A percentile compares a stretch with the other conserved stretches of the same genome.
phyloP scores from a whole-genome alignment of 2,329 filamentous ascomycete species.

The Pseudocercospora fijiensis region DNA sequence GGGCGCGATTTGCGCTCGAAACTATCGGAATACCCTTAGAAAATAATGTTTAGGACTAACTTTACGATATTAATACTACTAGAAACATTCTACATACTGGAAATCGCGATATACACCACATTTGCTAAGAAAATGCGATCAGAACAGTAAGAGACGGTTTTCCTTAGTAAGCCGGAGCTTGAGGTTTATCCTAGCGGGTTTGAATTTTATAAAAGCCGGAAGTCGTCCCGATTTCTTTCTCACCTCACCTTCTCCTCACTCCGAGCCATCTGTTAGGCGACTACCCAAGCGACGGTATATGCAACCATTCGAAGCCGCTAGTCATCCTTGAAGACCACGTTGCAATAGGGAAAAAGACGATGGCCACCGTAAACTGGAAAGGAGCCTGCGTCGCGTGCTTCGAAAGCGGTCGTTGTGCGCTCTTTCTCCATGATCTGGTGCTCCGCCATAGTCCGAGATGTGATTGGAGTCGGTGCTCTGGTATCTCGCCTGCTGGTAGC shows the following conservation, averaged over 20 bases:
- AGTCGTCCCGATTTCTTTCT: background rate
- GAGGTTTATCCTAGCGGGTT: too few relatives aligned
- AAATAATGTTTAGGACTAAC: too few relatives aligned
- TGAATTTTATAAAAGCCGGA: too few relatives aligned
- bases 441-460: background rate
- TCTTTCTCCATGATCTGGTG: background rate
- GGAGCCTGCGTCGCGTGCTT: background rate
- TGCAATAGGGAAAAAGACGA: background rate
- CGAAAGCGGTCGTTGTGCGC: slow-evolving; percentile 4
- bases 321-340: background rate
- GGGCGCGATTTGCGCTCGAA: too few relatives aligned
- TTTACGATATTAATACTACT: too few relatives aligned
- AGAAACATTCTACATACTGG: too few relatives aligned
- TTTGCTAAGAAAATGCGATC: too few relatives aligned
- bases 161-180: too few relatives aligned
- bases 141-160: too few relatives aligned
- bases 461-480: background rate
- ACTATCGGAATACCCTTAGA: background rate
- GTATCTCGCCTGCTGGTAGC: background rate
- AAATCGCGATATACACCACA: too few relatives aligned
- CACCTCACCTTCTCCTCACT: background rate
- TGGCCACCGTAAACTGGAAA: background rate
- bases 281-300: background rate
- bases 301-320: background rate
- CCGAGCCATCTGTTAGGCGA: background rate